These are phyloP conservation scores for Aureobasidium sp. DNA, from an alignment of 2,329 filamentous ascomycete genomes.

Conservation along the genomic window DNA sequence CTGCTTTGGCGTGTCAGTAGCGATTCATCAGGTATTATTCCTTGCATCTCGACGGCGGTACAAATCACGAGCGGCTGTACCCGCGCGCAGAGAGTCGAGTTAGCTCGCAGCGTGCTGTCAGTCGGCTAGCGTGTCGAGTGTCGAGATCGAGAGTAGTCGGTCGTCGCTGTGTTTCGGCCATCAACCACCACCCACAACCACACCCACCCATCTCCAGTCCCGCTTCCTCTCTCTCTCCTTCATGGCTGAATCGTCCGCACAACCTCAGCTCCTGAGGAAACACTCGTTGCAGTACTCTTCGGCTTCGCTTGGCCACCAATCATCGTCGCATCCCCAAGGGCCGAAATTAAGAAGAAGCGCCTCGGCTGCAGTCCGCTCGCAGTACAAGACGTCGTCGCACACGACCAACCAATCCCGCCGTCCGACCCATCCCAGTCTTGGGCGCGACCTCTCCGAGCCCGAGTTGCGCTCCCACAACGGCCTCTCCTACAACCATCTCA, in stretches of 20 bases:
- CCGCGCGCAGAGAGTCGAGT: not conserved
- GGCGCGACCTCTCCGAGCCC: conserved; percentile 13
- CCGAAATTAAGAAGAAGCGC: conserved; percentile 10
- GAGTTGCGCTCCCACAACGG: conserved; percentile 15
- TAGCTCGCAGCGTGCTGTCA: not conserved
- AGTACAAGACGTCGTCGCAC: conserved; percentile 16
- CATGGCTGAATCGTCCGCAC: conserved; percentile 11
- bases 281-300: conserved; percentile 12
- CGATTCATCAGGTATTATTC: conserved; percentile 10
- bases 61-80: conserved; percentile 9
- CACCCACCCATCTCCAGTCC: not conserved
- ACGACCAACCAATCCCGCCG: conserved; percentile 12
- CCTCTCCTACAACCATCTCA: conserved; percentile 9
- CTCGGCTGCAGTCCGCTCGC: conserved; percentile 15
- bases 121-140: not conserved
- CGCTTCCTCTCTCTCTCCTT: not conserved
- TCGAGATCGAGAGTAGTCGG: too few relatives aligned
- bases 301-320: not conserved
- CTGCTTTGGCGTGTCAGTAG: conserved; percentile 12
- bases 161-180: conserved; percentile 1
- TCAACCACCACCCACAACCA: not conserved
- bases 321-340: conserved; percentile 6
- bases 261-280: conserved; percentile 14
- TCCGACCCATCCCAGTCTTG: conserved; percentile 4
- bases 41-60: conserved; percentile 11